Evolutionary conservation across 495 filamentous ascomycete species (phyloP).

Genomic region (Hamigera avellanea): DNA sequence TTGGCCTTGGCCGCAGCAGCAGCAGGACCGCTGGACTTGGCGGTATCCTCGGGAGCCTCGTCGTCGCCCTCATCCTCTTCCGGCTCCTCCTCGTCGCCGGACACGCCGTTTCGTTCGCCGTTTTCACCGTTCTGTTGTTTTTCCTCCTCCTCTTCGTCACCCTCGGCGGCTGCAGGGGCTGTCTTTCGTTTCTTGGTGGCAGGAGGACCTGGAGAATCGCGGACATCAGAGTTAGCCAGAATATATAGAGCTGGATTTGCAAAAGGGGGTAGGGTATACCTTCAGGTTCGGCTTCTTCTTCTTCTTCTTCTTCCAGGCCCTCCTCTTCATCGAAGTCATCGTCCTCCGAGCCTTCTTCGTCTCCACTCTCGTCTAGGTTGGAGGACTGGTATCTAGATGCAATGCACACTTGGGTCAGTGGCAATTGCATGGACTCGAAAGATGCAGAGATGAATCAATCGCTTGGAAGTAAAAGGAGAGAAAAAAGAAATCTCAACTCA

Average conservation of each 20-base stretch:
- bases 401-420: background rate
- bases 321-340: constrained; percentile 12
- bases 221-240: background rate
- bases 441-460: background rate
- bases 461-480: constrained; percentile 2
- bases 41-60: constrained; percentile 19
- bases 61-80: constrained; percentile 25
- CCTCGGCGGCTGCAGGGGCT: constrained; percentile 11
- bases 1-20: constrained; percentile 30
- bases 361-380: constrained; percentile 36
- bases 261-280: background rate
- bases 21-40: constrained; percentile 30
- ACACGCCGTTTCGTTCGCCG: constrained; percentile 17
- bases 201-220: constrained; percentile 10
- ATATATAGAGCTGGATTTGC: background rate
- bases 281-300: constrained; percentile 16
- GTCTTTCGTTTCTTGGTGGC: constrained; percentile 32
- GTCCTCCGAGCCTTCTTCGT: constrained; percentile 10
- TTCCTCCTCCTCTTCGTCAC: constrained; percentile 23
- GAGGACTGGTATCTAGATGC: constrained; percentile 38
- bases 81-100: constrained; percentile 17
- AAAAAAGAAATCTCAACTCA: constrained; percentile 24
- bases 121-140: constrained; percentile 21
- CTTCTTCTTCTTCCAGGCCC: constrained; percentile 19
- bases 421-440: background rate